Percentiles rank a stretch among this genome's conserved stretches.
Conservation (phyloP, 129 eudicot species). For the Gnaphalium uliginosum region DNA sequence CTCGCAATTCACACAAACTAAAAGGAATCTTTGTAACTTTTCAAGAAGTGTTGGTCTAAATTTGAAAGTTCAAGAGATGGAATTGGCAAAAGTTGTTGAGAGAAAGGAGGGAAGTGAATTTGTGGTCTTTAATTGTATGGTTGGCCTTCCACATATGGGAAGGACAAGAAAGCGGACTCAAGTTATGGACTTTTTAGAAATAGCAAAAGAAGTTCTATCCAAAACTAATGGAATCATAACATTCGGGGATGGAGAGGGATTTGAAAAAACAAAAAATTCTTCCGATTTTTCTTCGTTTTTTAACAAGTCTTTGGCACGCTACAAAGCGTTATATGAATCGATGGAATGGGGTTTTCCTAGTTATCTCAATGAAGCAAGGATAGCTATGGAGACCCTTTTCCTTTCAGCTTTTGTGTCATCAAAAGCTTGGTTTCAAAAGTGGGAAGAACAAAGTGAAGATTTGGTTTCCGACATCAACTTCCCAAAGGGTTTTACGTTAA, state of each 20-base stretch:
- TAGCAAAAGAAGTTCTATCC: constrained; percentile 38
- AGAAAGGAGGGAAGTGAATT: constrained; percentile 40
- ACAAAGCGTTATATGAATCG: constrained; percentile 55
- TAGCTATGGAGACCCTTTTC: constrained; percentile 64
- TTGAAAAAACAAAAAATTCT: constrained; percentile 7
- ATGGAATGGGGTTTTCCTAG: constrained; percentile 52
- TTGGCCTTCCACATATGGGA: constrained; percentile 65
- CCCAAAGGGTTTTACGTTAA: constrained; percentile 12
- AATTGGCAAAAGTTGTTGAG: constrained; percentile 27
- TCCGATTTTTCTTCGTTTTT: constrained; percentile 37
- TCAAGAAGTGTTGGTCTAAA: constrained; percentile 44
- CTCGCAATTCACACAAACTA: constrained; percentile 38
- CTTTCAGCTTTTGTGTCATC: constrained; percentile 53
- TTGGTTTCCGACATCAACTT: constrained; percentile 11
- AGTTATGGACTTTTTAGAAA: constrained; percentile 36
- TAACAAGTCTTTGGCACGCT: constrained; percentile 36
- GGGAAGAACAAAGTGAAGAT: constrained; percentile 40
- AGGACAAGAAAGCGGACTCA: constrained; percentile 35
- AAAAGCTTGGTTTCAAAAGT: constrained; percentile 42
- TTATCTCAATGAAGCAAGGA: constrained; percentile 60
- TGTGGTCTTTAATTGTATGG: constrained; percentile 55
- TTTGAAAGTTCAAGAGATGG: constrained; percentile 44
- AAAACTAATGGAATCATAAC: constrained; percentile 45
- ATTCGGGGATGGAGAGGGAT: constrained; percentile 53
- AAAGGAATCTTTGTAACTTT: constrained; percentile 40